These are phyloP conservation scores for Platismatia glauca DNA, from an alignment of 495 filamentous ascomycete species.

Conservation along the genomic window DNA sequence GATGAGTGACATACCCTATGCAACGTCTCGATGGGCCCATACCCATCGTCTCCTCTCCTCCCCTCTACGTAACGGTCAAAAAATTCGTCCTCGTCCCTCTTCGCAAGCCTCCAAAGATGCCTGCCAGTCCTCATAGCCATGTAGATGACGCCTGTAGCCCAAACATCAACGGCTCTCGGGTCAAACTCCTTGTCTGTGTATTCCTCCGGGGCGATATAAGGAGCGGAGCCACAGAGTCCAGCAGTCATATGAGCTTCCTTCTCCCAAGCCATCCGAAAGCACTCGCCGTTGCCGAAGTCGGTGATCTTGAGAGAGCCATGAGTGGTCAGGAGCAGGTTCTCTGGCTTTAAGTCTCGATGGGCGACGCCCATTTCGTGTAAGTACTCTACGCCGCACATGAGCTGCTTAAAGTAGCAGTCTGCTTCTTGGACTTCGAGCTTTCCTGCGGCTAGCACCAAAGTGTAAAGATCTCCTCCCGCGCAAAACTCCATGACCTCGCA, in stretches of 20 bases:
- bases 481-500: constrained; percentile 99
- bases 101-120: constrained; percentile 92
- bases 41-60: constrained; percentile 85
- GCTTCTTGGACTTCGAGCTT: constrained; percentile 91
- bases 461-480: constrained; percentile 93
- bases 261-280: constrained; percentile 99
- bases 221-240: constrained; percentile 89
- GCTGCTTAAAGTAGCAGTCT: constrained; percentile 98
- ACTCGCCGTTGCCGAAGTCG: constrained; percentile 98
- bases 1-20: constrained; percentile 63
- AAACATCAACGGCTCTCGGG: constrained; percentile 91
- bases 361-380: constrained; percentile 99
- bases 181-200: constrained; percentile 94
- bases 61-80: constrained; percentile 89
- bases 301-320: constrained; percentile 96
- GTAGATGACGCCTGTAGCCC: constrained; percentile 98
- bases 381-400: constrained; percentile 99
- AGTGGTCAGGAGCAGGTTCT: constrained; percentile 90
- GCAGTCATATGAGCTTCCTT: constrained; percentile 96
- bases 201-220: constrained; percentile 96
- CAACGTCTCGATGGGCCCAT: constrained; percentile 90
- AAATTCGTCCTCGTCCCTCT: constrained; percentile 94
- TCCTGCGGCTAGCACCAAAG: constrained; percentile 80
- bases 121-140: constrained; percentile 98
- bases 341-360: constrained; percentile 93